phyloP scores from a whole-genome alignment of 106 monocot species.

The Ottelia alismoides region DNA sequence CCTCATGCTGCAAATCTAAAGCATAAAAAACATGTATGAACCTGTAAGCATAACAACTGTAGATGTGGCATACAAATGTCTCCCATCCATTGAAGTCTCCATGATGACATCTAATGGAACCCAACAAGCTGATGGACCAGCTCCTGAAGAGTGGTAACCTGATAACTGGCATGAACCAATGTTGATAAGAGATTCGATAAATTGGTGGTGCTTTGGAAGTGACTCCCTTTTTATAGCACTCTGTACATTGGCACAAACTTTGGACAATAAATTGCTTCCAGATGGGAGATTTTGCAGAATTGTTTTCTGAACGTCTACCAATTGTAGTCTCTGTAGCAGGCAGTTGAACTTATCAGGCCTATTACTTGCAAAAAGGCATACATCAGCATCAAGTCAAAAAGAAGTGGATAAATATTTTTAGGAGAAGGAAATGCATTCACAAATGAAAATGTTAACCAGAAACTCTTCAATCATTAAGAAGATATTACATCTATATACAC shows the following conservation, averaged over 20 bases:
- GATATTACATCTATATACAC: too few species aligned
- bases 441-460: too few species aligned
- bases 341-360: conserved; percentile 53
- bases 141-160: conserved; percentile 19
- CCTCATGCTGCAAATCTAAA: too few species aligned
- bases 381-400: too few species aligned
- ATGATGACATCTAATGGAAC: conserved; percentile 62
- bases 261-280: conserved; percentile 21
- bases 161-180: conserved; percentile 13
- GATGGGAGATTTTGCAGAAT: conserved; percentile 20
- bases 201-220: conserved; percentile 23
- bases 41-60: conserved; percentile 66
- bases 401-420: too few species aligned
- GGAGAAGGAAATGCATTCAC: too few species aligned
- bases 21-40: conserved; percentile 9
- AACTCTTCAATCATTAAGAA: too few species aligned
- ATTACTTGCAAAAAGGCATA: conserved; percentile 3
- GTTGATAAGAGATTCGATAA: conserved; percentile 40
- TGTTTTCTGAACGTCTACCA: conserved; percentile 39
- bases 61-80: conserved; percentile 53
- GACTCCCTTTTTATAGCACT: conserved; percentile 21
- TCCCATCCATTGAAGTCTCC: conserved; percentile 81
- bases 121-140: conserved; percentile 43
- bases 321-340: conserved; percentile 44
- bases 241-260: conserved; percentile 28